Conservation (phyloP, 331 rosid species). For the Pyracantha coccinea region DNA sequence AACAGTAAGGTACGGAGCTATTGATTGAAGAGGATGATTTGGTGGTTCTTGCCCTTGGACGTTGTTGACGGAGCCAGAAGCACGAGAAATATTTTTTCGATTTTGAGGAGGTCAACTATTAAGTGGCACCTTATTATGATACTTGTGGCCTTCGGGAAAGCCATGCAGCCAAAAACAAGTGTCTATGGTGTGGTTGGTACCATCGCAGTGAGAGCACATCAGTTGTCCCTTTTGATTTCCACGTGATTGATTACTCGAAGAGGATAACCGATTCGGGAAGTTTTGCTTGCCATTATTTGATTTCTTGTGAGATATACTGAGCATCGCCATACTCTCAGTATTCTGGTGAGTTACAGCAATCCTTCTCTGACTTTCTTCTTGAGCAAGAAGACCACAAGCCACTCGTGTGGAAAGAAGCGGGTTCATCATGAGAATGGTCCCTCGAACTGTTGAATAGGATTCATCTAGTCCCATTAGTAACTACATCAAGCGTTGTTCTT, state of each 20-base stretch:
- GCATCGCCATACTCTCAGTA: background rate
- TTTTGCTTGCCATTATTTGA: background rate
- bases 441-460: background rate
- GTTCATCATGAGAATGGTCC: background rate
- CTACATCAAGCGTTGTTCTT: no score
- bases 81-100: no score
- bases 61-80: no score
- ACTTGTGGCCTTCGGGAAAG: background rate
- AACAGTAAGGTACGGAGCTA: no score
- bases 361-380: background rate
- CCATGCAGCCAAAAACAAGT: background rate
- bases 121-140: background rate
- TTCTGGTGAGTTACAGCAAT: background rate
- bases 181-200: no score
- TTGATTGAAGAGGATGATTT: no score
- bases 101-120: no score
- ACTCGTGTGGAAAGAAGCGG: background rate
- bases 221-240: no score
- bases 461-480: no score
- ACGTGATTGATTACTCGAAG: background rate
- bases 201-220: no score
- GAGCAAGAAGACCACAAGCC: background rate
- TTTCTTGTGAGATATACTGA: background rate
- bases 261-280: background rate
- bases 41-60: no score